A percentile compares a stretch with the other conserved stretches of the same genome.
Evolutionary conservation across 352 stramenopile genomes (phyloP).

Genomic region (Pythium sp.): DNA sequence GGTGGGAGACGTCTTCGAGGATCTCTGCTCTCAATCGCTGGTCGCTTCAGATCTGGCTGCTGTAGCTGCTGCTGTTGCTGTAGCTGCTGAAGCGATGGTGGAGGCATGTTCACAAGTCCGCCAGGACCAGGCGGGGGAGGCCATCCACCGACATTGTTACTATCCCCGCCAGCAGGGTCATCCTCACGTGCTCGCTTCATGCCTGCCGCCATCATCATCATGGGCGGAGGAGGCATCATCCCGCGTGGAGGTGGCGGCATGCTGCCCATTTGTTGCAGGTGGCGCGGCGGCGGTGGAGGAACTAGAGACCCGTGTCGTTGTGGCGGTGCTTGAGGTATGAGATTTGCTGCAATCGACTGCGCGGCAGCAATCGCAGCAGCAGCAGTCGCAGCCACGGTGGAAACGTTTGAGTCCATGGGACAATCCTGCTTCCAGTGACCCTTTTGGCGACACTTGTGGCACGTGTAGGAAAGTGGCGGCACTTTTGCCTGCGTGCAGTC

Average conservation of each 20-base stretch:
- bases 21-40: conserved; percentile 13
- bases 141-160: conserved; percentile 3
- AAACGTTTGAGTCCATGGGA: conserved; percentile 65
- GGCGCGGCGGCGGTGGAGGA: conserved; percentile 40
- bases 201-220: conserved; percentile 17
- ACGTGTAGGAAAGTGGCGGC: conserved; percentile 75
- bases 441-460: conserved; percentile 86
- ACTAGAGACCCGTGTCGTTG: conserved; percentile 14
- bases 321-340: conserved; percentile 5
- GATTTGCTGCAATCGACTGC: conserved; percentile 15
- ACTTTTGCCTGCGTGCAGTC: conserved; percentile 85
- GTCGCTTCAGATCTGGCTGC: conserved; percentile 16
- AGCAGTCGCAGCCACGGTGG: conserved; percentile 41
- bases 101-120: conserved; percentile 8
- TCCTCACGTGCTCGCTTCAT: conserved; percentile 20
- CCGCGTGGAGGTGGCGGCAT: conserved; percentile 32
- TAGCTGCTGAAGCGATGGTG: conserved; percentile 5
- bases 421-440: conserved; percentile 89
- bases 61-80: conserved; percentile 10
- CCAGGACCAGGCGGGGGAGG: conserved; percentile 12
- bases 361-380: conserved; percentile 34
- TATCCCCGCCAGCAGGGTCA: background rate
- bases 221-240: conserved; percentile 18
- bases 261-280: conserved; percentile 42
- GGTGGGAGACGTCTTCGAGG: conserved; percentile 12